These are phyloP conservation scores for Bruguiera parviflora DNA, from an alignment of 345 rosid genomes.

Conservation along the genomic window DNA sequence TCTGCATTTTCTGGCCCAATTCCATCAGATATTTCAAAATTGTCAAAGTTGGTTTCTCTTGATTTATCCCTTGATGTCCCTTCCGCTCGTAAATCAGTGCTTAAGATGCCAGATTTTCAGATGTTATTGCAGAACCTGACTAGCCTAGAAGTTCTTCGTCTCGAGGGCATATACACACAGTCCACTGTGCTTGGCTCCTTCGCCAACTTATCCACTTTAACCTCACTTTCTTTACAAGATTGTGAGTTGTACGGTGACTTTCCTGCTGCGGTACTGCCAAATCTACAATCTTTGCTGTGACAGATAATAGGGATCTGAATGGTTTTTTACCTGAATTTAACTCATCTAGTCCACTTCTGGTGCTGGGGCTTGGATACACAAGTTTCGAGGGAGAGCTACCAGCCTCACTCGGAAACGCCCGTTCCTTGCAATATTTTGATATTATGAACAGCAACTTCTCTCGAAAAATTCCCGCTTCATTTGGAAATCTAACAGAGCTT, in stretches of 20 bases:
- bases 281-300: background rate
- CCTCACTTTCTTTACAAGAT: background rate
- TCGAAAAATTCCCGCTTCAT: background rate
- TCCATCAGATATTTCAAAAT: background rate
- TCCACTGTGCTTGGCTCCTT: background rate
- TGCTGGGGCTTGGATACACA: background rate
- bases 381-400: background rate
- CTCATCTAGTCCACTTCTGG: background rate
- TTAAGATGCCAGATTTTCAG: background rate
- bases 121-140: background rate
- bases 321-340: background rate
- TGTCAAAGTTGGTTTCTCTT: background rate
- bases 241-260: background rate
- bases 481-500: background rate
- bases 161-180: background rate
- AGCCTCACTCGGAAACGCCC: background rate
- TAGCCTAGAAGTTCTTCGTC: background rate
- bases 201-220: background rate
- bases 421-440: background rate
- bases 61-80: background rate
- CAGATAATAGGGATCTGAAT: background rate
- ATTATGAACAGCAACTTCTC: fast-evolving
- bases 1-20: background rate
- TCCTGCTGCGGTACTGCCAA: background rate
- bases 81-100: background rate